Conservation (phyloP, 2,329 filamentous ascomycete species). For the Lasiodiplodia sp. region DNA sequence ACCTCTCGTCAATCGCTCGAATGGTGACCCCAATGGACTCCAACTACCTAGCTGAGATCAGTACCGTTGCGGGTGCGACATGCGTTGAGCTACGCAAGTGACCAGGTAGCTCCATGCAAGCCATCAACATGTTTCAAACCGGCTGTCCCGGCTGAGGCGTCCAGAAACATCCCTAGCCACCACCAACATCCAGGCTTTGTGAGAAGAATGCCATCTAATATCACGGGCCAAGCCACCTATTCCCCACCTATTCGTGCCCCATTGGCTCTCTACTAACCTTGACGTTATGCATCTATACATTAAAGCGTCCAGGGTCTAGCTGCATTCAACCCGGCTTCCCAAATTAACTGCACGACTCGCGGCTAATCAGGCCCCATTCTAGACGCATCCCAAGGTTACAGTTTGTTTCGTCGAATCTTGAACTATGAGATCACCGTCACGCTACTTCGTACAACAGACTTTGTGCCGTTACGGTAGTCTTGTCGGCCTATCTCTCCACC, state of each 20-base stretch:
- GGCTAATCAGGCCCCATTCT: background rate
- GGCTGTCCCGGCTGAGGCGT: slow-evolving; percentile 5
- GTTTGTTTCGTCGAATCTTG: slow-evolving; percentile 1
- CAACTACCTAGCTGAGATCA: background rate
- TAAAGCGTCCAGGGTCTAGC: background rate
- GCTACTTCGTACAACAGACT: too few relatives aligned
- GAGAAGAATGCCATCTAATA: background rate
- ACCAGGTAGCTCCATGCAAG: slow-evolving; percentile 4
- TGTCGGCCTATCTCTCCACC: background rate
- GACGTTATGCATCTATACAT: slow-evolving; percentile 11
- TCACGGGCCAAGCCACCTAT: background rate
- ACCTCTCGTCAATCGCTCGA: background rate
- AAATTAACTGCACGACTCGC: slow-evolving; percentile 23
- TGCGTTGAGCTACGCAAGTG: background rate
- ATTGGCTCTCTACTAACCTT: background rate
- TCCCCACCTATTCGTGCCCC: background rate
- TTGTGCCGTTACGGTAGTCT: background rate
- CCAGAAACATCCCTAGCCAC: background rate
- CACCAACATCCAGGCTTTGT: background rate
- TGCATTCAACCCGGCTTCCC: slow-evolving; percentile 17
- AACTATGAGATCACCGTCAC: background rate
- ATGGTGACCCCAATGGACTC: background rate
- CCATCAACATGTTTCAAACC: slow-evolving; percentile 15
- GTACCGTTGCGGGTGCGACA: slow-evolving; percentile 9
- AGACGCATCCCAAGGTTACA: slow-evolving; percentile 1